Conservation (phyloP, 2,329 filamentous ascomycete genomes). For the Exophiala bonariae region DNA sequence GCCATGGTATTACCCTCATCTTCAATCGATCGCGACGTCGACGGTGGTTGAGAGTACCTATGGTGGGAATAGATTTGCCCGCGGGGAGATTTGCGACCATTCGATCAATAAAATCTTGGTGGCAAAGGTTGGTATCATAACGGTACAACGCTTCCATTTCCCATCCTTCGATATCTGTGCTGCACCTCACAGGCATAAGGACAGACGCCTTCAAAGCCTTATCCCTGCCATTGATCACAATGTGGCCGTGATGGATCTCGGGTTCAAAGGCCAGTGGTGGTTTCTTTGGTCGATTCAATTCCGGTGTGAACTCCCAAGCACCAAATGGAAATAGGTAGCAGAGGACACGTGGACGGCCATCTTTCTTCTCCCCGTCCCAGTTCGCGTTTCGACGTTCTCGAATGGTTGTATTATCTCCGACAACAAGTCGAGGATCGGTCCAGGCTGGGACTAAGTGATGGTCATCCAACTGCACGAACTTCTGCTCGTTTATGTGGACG, state of each 20-base stretch:
- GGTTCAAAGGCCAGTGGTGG: constrained; percentile 12
- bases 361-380: constrained; percentile 3
- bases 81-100: constrained; percentile 6
- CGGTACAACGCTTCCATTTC: constrained; percentile 19
- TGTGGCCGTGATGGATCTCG: constrained; percentile 5
- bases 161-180: constrained; percentile 19
- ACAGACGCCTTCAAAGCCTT: constrained; percentile 9
- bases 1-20: constrained; percentile 16
- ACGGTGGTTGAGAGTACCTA: constrained; percentile 15
- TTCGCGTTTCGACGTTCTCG: background rate
- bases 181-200: constrained; percentile 7
- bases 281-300: constrained; percentile 11
- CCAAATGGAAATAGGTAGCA: constrained; percentile 11
- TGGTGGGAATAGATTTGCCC: constrained; percentile 10
- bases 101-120: constrained; percentile 18
- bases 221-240: constrained; percentile 11
- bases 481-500: too few relatives aligned
- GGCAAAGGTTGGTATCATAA: constrained; percentile 14
- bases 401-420: constrained; percentile 7
- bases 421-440: background rate
- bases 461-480: too few relatives aligned
- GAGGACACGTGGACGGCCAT: constrained; percentile 7
- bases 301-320: constrained; percentile 8
- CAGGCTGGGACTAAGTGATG: too few relatives aligned
- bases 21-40: constrained; percentile 17